Base-by-base conservation (phyloP, 345 rosid genomes). In the Rhizophora apiculata region DNA sequence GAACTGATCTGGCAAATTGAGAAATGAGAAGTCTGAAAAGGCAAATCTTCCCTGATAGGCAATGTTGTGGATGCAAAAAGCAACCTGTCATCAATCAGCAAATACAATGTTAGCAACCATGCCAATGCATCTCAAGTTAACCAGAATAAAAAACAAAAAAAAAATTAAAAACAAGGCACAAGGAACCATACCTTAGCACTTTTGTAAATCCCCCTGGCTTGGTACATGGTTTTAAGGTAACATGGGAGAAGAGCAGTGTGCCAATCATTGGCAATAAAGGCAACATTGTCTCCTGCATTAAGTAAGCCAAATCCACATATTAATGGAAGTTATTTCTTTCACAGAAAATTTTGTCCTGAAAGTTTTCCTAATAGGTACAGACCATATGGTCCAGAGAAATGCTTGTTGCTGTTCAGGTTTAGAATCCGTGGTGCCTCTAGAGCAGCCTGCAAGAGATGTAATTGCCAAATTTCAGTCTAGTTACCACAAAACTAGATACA, bases 331-430 rank as follows among this genome's bases (percentile, higher is more conserved):
- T 56, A 36, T 63, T 70, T 64, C 2, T 15, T 1, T 64, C 6
- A 4, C 20, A 52, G 32, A 48, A 61, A 62, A 19, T 19, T 60
- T 6, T 48, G 66, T 13, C 55, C 26, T 29, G 19, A 63, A 64
- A 70, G 9, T 56, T 70, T 43, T 62, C n/a, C 65, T 64, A 60
- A 46, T 57, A 39, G 49, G 29, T 60, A 46, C 84, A 57, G 69
- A 89, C 99, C 96, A 72, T 95, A 92, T 69, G 99, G 91, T 72
- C 99, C 96, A 16, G 96, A 88, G 84, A 89, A 88, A 67, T 81
- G 51, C 51, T 79, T 62, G 74, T 72, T 82, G 75, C 77, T 85
- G 76, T 72, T 82, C 66, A 91, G 78, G 62, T 87, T 89, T 71
- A 95, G 84, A 81, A 95, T 85, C 65, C 80, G 85, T 2, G 97